Evolutionary conservation across 345 rosid species (phyloP), one percentile per base, ranked within the genome.

Genomic region (Citrus sp.): DNA sequence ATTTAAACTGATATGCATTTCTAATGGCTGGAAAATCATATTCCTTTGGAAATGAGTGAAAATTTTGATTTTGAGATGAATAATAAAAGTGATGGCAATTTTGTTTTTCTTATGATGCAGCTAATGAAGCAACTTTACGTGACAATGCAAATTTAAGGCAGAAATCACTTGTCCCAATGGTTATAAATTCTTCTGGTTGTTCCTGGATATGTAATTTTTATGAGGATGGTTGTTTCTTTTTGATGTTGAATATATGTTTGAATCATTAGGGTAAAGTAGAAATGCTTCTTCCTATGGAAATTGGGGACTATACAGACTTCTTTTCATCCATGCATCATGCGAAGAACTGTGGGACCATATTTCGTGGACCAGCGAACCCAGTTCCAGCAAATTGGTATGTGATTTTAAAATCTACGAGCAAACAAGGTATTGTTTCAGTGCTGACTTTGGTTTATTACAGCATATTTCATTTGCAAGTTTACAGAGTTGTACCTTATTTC

Each of bases 231-330:
- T 77, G 68, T 21, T 10, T 64, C n/a, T 61, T 24, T 34, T 28
- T 83, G 16, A 82, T 21, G 9, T 51, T 69, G 25, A 16, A 70
- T 70, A 72, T 72, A 66, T 46, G 35, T 82, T 74, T 49, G 40
- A 71, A 76, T 82, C 5, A 78, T 77, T 76, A 96, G 99, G 80
- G 40, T 72, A 81, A 91, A 84, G 98, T 91, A 37, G 92, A 96
- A 84, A 87, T 96, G 99, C 79, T 94, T 83, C 81, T 96, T 82
- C 99, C 99, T 54, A 78, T 89, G 79, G 92, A 78, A 55, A 92
- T 96, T 74, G 99, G 98, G 75, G 99, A 96, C 85, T 96, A 96
- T 74, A 88, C 98, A 1, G 99, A 96, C 84, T 96, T 96, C 88
- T 96, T 90, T 87, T 90, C 98, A 69, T 94, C 98, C 35, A 85